Evolutionary conservation across 768 basidiomycete species (phyloP), one percentile per base, ranked within the genome.

Genomic region (Chalciporus piperatus): DNA sequence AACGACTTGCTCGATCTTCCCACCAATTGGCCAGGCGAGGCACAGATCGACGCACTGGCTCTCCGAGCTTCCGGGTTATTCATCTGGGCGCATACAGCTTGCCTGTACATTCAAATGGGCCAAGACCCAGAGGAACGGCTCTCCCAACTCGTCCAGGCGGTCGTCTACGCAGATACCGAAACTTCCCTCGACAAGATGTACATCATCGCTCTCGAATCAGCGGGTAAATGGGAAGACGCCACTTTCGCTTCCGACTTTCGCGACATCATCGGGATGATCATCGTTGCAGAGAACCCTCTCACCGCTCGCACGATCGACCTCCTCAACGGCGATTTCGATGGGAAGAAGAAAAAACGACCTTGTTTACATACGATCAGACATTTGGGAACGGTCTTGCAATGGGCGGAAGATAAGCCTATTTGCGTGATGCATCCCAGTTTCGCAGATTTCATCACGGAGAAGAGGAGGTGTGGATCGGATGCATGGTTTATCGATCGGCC

Each of bases 341-440:
- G 35, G 2, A 48, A 47, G 41, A 45, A 33, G 27, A 60, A 39
- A 45, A 58, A 58, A 22, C 59, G 64, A 3, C 69, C 64, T 5
- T 62, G 67, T 48, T 45, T 64, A 12, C 69, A 70, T 49, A 69
- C 67, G 25, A 60, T 69, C 48, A 53, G 55, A 25, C 60, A 61
- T 56, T 47, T 69, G 1, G 57, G 59, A 11, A 59, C 58, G 22
- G 58, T 69, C 19, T 45, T 69, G 45, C 69, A 61, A 27, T 67
- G 66, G 64, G 55, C 55, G 2, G 51, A 61, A 28, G 59, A 60
- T 33, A 54, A 61, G 17, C 60, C 63, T n/a, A 66, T 72, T 40
- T 61, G 50, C 14, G 59, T 68, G 3, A 62, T 65, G 53, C 71
- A 72, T 47, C 62, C 70, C 0, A 70, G 69, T 23, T 69, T 72